Percentiles rank a stretch among this genome's conserved stretches.
Conservation (phyloP, 2,329 filamentous ascomycete species). For the Pseudogymnoascus sp. region DNA sequence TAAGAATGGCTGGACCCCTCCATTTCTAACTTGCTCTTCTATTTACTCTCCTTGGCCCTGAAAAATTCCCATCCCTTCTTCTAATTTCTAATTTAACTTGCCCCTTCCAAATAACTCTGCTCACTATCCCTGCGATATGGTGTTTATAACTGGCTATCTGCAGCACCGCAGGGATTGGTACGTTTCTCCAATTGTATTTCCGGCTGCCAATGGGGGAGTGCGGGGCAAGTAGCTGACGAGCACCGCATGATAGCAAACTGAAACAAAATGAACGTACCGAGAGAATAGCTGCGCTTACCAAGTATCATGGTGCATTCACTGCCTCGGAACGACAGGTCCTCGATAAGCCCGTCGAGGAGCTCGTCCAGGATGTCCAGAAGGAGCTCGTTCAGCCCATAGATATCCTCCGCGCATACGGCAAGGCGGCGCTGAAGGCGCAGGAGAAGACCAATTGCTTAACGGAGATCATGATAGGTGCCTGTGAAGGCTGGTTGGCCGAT, state of each 20-base stretch:
- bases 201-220: background rate
- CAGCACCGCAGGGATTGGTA: conserved; percentile 29
- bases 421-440: conserved; percentile 77
- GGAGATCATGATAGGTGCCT: conserved; percentile 72
- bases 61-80: background rate
- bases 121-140: conserved; percentile 22
- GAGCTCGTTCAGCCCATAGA: conserved; percentile 58
- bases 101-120: background rate
- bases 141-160: conserved; percentile 28
- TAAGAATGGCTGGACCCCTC: background rate
- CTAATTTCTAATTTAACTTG: background rate
- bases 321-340: conserved; percentile 60
- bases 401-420: conserved; percentile 79
- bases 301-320: conserved; percentile 61
- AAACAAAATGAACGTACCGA: conserved; percentile 71
- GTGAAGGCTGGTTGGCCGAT: conserved; percentile 62
- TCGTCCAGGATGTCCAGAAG: conserved; percentile 73
- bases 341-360: conserved; percentile 64
- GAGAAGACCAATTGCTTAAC: conserved; percentile 84
- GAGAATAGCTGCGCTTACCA: conserved; percentile 59
- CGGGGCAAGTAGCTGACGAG: background rate
- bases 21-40: background rate
- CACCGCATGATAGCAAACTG: conserved; percentile 48
- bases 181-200: conserved; percentile 12
- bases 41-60: background rate